A percentile compares a stretch with the other conserved stretches of the same genome.
phyloP scores from a whole-genome alignment of 345 rosid genomes.

The Dipteronia dyeriana region DNA sequence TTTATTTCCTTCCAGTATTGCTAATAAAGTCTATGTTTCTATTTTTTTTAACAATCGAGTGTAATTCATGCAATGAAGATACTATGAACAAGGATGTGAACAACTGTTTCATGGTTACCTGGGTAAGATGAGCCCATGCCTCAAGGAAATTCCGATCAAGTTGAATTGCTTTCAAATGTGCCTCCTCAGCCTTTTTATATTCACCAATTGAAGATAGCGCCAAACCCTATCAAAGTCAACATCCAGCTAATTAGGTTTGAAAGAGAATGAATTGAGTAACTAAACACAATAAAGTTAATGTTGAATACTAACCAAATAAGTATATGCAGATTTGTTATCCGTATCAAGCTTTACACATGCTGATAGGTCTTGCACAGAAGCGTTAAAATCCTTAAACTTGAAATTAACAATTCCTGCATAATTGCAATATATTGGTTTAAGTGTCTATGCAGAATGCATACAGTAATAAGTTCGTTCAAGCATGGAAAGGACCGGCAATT shows the following conservation, averaged over 20 bases:
- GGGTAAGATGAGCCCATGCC: constrained; percentile 90
- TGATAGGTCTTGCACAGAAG: constrained; percentile 84
- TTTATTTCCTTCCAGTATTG: background rate
- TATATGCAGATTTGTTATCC: constrained; percentile 89
- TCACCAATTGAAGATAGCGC: constrained; percentile 81
- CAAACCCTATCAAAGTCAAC: constrained; percentile 58
- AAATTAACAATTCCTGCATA: constrained; percentile 88
- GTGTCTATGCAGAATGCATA: background rate
- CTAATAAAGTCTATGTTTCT: background rate
- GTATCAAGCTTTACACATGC: constrained; percentile 77
- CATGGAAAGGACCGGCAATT: background rate
- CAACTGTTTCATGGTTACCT: constrained; percentile 45
- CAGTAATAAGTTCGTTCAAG: background rate
- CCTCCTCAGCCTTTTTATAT: constrained; percentile 75
- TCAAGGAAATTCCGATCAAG: constrained; percentile 78
- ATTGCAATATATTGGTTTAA: constrained; percentile 24
- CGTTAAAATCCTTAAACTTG: constrained; percentile 86
- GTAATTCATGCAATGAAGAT: constrained; percentile 6
- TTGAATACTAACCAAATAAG: constrained; percentile 67
- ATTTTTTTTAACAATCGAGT: background rate
- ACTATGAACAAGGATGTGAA: background rate
- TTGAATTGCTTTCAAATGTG: constrained; percentile 81
- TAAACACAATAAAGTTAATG: constrained; percentile 18
- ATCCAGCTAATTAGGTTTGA: constrained; percentile 21
- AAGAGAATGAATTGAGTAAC: constrained; percentile 9